Percentiles rank a stretch among this genome's conserved stretches.
Conservation (phyloP, 352 stramenopile species). For the Phytophthora hybrid region DNA sequence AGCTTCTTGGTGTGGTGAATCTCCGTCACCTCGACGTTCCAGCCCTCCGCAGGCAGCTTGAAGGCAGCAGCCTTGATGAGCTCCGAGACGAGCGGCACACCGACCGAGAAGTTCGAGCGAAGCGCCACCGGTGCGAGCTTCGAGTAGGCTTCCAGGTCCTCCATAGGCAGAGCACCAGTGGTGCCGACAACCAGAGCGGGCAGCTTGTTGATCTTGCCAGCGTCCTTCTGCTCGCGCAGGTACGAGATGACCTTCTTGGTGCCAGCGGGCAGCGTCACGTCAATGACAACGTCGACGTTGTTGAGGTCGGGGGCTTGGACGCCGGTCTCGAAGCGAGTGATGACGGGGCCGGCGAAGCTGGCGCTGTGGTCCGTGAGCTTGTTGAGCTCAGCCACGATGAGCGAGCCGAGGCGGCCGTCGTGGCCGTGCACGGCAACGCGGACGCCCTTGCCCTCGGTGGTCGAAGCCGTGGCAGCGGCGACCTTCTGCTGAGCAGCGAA, state of each 20-base stretch:
- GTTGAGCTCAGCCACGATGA: slow-evolving; percentile 75
- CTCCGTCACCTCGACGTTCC: slow-evolving; percentile 86
- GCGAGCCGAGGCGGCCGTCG: slow-evolving; percentile 49
- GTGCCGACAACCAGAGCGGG: slow-evolving; percentile 83
- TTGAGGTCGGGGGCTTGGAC: slow-evolving; percentile 47
- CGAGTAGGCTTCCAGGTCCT: slow-evolving; percentile 68
- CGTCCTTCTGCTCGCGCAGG: slow-evolving; percentile 65
- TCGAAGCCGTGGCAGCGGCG: slow-evolving; percentile 13
- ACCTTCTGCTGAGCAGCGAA: slow-evolving; percentile 47
- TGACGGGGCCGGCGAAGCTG: slow-evolving; percentile 62
- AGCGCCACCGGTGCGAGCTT: slow-evolving; percentile 70
- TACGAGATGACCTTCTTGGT: slow-evolving; percentile 70
- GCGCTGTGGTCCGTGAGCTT: slow-evolving; percentile 57
- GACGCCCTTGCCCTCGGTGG: slow-evolving; percentile 42
- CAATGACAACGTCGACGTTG: slow-evolving; percentile 77
- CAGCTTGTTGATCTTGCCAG: slow-evolving; percentile 58
- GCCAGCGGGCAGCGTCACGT: slow-evolving; percentile 79
- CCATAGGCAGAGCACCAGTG: slow-evolving; percentile 66
- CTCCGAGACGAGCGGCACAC: slow-evolving; percentile 80
- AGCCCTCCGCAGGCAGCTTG: slow-evolving; percentile 74
- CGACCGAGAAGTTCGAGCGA: slow-evolving; percentile 88
- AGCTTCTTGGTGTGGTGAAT: slow-evolving; percentile 91
- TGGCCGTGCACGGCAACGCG: slow-evolving; percentile 79
- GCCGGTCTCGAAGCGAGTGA: slow-evolving; percentile 57
- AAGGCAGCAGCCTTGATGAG: slow-evolving; percentile 79